Evolutionary conservation across 2,329 filamentous ascomycete species (phyloP).

Genomic region (Lasiodiplodia theobromae): DNA sequence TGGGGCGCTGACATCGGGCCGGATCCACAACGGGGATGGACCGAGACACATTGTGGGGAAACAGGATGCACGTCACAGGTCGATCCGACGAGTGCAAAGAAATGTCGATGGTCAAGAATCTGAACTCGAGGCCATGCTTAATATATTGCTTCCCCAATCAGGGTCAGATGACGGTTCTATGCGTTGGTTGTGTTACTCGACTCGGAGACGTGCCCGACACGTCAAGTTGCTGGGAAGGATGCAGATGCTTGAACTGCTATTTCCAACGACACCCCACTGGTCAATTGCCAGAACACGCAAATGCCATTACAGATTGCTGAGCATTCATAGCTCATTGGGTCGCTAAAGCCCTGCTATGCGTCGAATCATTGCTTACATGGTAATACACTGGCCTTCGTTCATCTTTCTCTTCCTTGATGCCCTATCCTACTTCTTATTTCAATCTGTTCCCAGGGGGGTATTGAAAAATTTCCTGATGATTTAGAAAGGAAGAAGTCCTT

Average conservation of each 20-base stretch:
- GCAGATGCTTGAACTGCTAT: not conserved
- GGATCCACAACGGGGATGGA: not conserved
- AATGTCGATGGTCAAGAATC: not conserved
- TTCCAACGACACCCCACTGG: not conserved
- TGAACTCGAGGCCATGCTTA: no score
- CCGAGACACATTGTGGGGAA: slow-evolving; percentile 10
- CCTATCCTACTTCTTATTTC: not conserved
- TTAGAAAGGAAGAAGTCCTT: not conserved
- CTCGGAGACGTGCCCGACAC: not conserved
- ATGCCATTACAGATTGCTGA: not conserved
- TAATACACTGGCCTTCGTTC: not conserved
- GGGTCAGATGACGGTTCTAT: not conserved
- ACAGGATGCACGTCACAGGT: slow-evolving; percentile 5
- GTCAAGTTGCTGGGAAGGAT: not conserved
- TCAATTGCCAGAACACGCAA: not conserved
- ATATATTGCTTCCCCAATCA: not conserved
- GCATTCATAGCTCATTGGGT: no score
- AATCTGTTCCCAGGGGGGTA: not conserved
- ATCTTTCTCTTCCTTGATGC: not conserved
- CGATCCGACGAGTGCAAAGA: not conserved
- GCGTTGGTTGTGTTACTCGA: not conserved
- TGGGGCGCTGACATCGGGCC: not conserved
- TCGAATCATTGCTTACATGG: not conserved
- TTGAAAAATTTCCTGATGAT: not conserved
- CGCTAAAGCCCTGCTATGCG: not conserved